phyloP scores from a whole-genome alignment of 1,284 basidiomycete genomes.

The Heterobasidion annosum region DNA sequence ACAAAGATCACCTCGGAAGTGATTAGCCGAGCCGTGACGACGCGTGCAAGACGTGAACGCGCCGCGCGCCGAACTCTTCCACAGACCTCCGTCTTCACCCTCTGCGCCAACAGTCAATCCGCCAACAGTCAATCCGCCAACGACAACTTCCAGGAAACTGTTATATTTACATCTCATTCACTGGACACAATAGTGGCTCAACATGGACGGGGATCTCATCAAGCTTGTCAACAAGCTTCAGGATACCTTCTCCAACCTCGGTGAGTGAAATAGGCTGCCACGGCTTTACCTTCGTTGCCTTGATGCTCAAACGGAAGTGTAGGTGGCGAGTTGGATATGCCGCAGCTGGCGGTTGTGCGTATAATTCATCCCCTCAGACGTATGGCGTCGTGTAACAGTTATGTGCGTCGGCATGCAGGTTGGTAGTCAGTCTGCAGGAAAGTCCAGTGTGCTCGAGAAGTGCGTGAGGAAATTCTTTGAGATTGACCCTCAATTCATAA shows the following conservation, averaged over 20 bases:
- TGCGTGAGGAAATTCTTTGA: constrained; percentile 26
- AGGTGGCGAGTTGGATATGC: constrained; percentile 85
- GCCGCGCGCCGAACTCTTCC: background rate
- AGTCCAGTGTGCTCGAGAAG: constrained; percentile 84
- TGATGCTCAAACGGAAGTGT: constrained; percentile 7
- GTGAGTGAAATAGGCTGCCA: constrained; percentile 31
- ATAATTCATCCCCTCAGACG: background rate
- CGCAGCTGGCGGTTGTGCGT: constrained; percentile 70
- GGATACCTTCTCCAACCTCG: constrained; percentile 77
- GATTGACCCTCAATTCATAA: background rate
- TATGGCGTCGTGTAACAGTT: background rate
- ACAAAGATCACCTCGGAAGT: background rate
- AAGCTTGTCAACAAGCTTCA: constrained; percentile 95
- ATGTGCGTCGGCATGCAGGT: constrained; percentile 39
- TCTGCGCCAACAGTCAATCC: background rate
- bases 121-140: background rate
- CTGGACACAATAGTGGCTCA: constrained; percentile 14
- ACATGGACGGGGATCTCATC: constrained; percentile 91
- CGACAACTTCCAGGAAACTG: background rate
- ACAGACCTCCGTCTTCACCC: background rate
- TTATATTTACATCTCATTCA: background rate
- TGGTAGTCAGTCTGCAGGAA: constrained; percentile 79
- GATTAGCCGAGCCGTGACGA: constrained; percentile 7
- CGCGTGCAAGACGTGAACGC: constrained; percentile 1
- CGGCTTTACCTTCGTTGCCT: background rate